Conservation (phyloP, 2,329 filamentous ascomycete genomes). For the Amauroascus verrucosus region DNA sequence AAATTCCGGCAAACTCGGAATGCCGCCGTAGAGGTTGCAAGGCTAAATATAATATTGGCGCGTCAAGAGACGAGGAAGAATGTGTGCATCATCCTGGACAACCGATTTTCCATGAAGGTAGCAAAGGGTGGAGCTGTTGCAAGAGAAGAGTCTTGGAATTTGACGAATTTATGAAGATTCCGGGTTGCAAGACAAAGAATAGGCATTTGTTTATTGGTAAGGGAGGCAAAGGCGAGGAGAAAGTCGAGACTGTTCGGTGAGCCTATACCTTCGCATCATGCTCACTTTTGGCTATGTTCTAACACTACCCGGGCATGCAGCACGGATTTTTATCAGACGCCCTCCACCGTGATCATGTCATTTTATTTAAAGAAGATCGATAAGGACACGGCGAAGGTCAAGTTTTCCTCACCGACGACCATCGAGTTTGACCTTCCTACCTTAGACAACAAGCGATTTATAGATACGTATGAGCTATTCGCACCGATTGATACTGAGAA, state of each 20-base stretch:
- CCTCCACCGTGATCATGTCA: conserved; percentile 71
- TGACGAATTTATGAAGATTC: conserved; percentile 93
- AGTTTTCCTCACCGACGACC: conserved; percentile 50
- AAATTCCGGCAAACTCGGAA: conserved; percentile 61
- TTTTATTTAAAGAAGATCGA: conserved; percentile 97
- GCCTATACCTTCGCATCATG: conserved; percentile 19
- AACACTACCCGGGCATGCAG: conserved; percentile 31
- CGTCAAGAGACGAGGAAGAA: conserved; percentile 56
- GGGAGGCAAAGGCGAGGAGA: conserved; percentile 63
- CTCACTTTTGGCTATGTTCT: background rate
- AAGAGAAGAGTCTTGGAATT: conserved; percentile 93
- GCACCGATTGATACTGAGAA: conserved; percentile 64
- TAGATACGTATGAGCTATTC: conserved; percentile 62
- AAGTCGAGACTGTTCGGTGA: conserved; percentile 66
- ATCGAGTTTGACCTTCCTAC: conserved; percentile 77
- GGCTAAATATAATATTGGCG: conserved; percentile 49
- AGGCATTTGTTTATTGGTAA: conserved; percentile 74
- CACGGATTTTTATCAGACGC: conserved; percentile 91
- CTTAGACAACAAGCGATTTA: conserved; percentile 73
- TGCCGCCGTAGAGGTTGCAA: conserved; percentile 74
- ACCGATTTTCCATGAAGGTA: conserved; percentile 94
- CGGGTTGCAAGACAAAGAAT: conserved; percentile 73
- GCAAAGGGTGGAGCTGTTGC: conserved; percentile 95
- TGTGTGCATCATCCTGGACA: conserved; percentile 84
- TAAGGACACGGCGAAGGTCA: conserved; percentile 63